phyloP scores from a whole-genome alignment of 177 flowering plant genomes.

The Vitis hybrid region DNA sequence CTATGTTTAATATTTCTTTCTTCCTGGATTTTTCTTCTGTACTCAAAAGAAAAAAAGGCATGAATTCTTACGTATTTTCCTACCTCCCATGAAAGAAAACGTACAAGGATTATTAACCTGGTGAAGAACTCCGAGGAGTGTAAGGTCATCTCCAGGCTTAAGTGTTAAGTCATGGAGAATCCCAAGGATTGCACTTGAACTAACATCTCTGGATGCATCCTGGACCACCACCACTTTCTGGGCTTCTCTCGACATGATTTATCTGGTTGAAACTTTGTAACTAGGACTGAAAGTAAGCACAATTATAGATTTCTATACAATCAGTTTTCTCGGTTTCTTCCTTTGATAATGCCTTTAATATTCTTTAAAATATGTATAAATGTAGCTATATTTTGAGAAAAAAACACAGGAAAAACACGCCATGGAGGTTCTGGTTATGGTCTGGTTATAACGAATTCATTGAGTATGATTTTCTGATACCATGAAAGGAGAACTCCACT shows the following conservation, averaged over 20 bases:
- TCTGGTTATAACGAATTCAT: too few species aligned
- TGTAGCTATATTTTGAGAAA: too few species aligned
- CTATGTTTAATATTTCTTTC: background rate
- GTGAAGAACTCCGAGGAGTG: slow-evolving; percentile 57
- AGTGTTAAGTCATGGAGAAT: slow-evolving; percentile 40
- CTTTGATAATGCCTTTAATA: too few species aligned
- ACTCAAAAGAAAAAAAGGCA: background rate
- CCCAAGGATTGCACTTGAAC: slow-evolving; percentile 35
- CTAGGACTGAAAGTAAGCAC: too few species aligned
- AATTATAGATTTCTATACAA: background rate
- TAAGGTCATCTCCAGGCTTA: slow-evolving; percentile 51
- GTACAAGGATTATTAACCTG: slow-evolving; percentile 70
- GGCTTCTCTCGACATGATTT: slow-evolving; percentile 22
- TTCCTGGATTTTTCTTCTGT: background rate
- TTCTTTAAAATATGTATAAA: too few species aligned
- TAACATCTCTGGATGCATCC: slow-evolving; percentile 52
- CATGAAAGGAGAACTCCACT: too few species aligned
- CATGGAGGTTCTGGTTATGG: too few species aligned
- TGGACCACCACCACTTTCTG: slow-evolving; percentile 65
- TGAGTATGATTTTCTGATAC: too few species aligned
- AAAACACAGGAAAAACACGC: too few species aligned
- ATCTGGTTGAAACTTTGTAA: slow-evolving; percentile 1
- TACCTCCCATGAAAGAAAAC: slow-evolving; percentile 41
- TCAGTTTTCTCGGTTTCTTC: background rate
- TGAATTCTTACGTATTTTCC: slow-evolving; percentile 31